Conservation (phyloP, 257 asterid species). For the Mentha longifolia region DNA sequence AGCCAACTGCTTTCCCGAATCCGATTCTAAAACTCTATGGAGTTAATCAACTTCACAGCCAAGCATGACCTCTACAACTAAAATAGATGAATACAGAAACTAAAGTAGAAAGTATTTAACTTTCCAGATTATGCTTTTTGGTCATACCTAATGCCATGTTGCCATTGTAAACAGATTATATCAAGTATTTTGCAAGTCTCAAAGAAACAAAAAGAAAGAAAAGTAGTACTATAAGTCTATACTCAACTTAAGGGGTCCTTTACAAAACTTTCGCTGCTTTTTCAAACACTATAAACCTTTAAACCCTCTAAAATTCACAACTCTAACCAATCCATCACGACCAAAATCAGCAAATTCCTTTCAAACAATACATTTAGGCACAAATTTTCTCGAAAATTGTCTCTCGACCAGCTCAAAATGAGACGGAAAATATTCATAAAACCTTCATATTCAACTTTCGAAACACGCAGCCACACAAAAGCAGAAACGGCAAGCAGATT, state of each 20-base stretch:
- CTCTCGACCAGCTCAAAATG: neutral
- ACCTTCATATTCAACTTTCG: too few species aligned
- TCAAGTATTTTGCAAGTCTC: neutral
- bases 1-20: too few species aligned
- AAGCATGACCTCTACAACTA: too few species aligned
- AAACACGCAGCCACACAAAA: neutral
- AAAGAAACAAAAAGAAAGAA: neutral
- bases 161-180: neutral
- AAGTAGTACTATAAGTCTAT: neutral
- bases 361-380: constrained; percentile 1
- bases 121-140: neutral
- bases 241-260: neutral
- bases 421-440: neutral
- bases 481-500: neutral
- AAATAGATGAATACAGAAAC: neutral
- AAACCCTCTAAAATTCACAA: neutral
- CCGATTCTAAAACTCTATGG: neutral
- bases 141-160: neutral
- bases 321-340: neutral
- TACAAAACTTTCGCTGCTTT: neutral
- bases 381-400: neutral
- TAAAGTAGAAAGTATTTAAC: neutral
- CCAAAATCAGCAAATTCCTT: neutral
- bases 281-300: neutral
- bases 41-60: neutral